Evolutionary conservation across 2,329 filamentous ascomycete genomes (phyloP).

Genomic region (Mariannaea elegans): DNA sequence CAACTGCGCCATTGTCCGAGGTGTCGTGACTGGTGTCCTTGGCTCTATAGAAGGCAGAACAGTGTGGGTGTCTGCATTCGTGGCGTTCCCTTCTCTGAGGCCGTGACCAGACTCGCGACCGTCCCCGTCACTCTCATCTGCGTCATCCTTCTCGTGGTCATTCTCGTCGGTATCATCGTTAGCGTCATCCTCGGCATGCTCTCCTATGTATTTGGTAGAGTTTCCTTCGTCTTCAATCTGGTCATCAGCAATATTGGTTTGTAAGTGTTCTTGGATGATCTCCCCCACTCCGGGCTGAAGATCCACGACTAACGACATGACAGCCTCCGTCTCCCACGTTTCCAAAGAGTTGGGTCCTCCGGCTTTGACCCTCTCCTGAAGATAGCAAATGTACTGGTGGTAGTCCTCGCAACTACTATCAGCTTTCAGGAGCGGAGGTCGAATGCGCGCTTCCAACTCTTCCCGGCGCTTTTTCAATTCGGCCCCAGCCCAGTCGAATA

Average conservation of each 20-base stretch:
- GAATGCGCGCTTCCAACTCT: not conserved
- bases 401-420: slow-evolving; percentile 5
- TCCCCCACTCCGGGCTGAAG: slow-evolving; percentile 18
- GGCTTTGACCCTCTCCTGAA: not conserved
- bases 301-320: slow-evolving; percentile 26
- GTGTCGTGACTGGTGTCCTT: not conserved
- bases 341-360: not conserved
- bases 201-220: too few relatives aligned
- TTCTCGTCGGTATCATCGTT: not conserved
- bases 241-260: not conserved
- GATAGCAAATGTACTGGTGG: not conserved
- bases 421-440: not conserved
- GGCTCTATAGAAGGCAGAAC: slow-evolving; percentile 2
- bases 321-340: slow-evolving; percentile 20
- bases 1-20: not conserved
- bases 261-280: not conserved
- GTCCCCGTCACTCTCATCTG: not conserved
- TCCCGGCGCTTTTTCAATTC: slow-evolving; percentile 7
- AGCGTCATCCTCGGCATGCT: not conserved
- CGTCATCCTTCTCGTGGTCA: too few relatives aligned
- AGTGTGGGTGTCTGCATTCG: not conserved
- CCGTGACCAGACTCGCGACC: too few relatives aligned
- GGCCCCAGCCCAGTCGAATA: slow-evolving; percentile 2
- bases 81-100: too few relatives aligned
- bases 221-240: not conserved